Evolutionary conservation across 306 rosid species (phyloP).

Genomic region (Abrus precatorius): DNA sequence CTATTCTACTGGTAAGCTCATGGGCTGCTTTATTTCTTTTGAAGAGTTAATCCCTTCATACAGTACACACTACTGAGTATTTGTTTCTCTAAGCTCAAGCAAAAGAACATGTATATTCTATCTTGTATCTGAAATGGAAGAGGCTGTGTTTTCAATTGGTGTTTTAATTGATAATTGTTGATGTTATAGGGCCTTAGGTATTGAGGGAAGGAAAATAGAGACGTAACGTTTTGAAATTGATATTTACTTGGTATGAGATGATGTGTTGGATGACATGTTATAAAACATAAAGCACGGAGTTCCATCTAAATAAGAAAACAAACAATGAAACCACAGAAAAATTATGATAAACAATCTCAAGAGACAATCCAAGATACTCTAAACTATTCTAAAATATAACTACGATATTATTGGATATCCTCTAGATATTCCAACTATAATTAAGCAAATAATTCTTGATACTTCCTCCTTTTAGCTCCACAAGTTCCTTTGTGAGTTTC

Average conservation of each 20-base stretch:
- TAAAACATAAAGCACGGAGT: not conserved
- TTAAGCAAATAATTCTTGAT: not conserved
- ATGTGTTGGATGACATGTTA: not conserved
- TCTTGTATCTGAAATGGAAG: not conserved
- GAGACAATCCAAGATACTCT: not conserved
- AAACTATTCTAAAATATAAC: not conserved
- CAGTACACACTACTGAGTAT: not conserved
- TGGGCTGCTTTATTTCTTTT: conserved; percentile 15
- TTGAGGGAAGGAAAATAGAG: not conserved
- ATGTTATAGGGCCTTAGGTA: not conserved
- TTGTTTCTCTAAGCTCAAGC: conserved; percentile 3
- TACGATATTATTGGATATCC: not conserved
- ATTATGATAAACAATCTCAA: not conserved
- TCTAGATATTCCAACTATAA: not conserved
- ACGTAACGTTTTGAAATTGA: not conserved
- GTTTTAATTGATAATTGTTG: conserved; percentile 8
- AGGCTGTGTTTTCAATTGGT: conserved; percentile 11
- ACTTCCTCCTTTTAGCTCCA: not conserved
- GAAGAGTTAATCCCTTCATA: not conserved
- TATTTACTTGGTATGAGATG: not conserved
- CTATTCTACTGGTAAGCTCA: conserved; percentile 71
- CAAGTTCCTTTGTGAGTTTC: not conserved
- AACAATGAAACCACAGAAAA: not conserved
- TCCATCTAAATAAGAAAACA: not conserved
- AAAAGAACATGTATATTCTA: conserved; percentile 5